These are phyloP conservation scores for Meredithiella fracta DNA, from an alignment of 2,329 filamentous ascomycete species.

Conservation along the genomic window DNA sequence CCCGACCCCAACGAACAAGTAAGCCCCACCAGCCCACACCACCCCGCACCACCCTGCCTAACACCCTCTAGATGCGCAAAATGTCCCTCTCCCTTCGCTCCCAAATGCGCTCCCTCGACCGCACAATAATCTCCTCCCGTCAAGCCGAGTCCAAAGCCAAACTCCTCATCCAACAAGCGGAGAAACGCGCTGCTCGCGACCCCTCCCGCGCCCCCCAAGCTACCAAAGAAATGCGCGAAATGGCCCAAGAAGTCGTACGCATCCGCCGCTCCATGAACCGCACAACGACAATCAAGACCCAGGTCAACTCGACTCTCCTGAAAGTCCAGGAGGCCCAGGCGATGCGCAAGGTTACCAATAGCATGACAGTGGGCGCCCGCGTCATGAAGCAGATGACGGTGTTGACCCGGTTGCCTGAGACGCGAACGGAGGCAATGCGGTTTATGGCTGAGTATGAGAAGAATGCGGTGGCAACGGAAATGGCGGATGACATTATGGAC, in stretches of 20 bases:
- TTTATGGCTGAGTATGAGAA: conserved; percentile 76
- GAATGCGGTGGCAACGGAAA: conserved; percentile 94
- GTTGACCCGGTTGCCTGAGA: conserved; percentile 64
- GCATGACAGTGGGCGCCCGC: conserved; percentile 66
- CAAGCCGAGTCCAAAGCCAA: conserved; percentile 70
- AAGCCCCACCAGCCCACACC: conserved; percentile 15
- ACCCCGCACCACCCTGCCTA: not conserved
- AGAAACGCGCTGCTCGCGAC: conserved; percentile 64
- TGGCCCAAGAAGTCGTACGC: conserved; percentile 74
- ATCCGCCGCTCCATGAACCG: conserved; percentile 59
- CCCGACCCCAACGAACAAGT: conserved; percentile 91
- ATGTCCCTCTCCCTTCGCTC: conserved; percentile 78
- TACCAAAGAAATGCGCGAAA: conserved; percentile 65
- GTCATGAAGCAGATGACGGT: conserved; percentile 97
- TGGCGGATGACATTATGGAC: conserved; percentile 78
- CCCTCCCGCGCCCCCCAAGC: conserved; percentile 66
- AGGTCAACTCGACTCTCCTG: conserved; percentile 86
- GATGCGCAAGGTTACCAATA: conserved; percentile 87
- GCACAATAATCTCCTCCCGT: conserved; percentile 69
- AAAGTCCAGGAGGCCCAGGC: conserved; percentile 95
- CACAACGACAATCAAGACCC: conserved; percentile 74
- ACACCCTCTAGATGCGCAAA: conserved; percentile 59
- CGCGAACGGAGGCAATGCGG: conserved; percentile 76
- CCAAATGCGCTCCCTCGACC: conserved; percentile 87
- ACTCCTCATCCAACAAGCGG: conserved; percentile 66